Conservation (phyloP, 2,329 filamentous ascomycete genomes). For the Talaromyces sp. region DNA sequence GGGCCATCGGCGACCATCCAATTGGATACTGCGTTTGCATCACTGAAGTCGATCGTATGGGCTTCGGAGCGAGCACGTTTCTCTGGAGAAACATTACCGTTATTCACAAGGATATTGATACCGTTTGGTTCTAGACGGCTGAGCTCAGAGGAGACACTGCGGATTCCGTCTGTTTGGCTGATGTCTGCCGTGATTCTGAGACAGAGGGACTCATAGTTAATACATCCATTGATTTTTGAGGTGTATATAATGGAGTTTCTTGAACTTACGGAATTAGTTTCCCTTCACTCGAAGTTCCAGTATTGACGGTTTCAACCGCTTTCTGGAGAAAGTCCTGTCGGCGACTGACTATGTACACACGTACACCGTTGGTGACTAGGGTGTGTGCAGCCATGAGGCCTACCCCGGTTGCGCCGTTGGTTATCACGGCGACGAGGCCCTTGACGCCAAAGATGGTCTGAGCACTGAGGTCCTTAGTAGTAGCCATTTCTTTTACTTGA, state of each 20-base stretch:
- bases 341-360: conserved; percentile 45
- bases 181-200: conserved; percentile 36
- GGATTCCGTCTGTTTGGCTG: conserved; percentile 47
- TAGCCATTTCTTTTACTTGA: conserved; percentile 6
- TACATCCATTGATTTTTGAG: not conserved
- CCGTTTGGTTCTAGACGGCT: conserved; percentile 49
- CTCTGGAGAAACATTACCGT: conserved; percentile 45
- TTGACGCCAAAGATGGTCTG: conserved; percentile 26
- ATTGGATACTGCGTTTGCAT: conserved; percentile 10
- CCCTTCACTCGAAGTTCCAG: conserved; percentile 20
- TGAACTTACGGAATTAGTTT: conserved; percentile 39
- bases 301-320: conserved; percentile 42
- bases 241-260: not conserved
- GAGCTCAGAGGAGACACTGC: conserved; percentile 46
- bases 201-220: not conserved
- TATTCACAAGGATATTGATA: conserved; percentile 43
- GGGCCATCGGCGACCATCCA: conserved; percentile 20
- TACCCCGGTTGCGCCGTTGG: conserved; percentile 43
- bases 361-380: conserved; percentile 44
- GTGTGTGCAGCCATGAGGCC: conserved; percentile 45
- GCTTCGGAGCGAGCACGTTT: conserved; percentile 46
- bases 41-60: conserved; percentile 12
- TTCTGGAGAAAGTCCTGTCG: conserved; percentile 41
- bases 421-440: conserved; percentile 35
- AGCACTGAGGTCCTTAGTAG: conserved; percentile 20